phyloP scores from a whole-genome alignment of 176 grass and related monocot genomes.

The Carex myosuroides region DNA sequence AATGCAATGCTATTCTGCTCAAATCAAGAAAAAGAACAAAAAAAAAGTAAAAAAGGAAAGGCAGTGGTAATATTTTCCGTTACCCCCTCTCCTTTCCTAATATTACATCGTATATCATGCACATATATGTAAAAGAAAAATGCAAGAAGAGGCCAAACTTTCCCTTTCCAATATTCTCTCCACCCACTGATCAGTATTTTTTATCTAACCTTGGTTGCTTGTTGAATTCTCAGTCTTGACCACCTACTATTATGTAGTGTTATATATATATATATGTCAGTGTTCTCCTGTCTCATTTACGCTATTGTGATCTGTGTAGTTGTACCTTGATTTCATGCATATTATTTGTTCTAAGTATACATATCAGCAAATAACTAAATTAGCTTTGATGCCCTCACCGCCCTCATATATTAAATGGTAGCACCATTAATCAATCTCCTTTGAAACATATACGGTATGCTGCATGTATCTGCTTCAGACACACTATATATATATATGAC shows the following conservation, averaged over 20 bases:
- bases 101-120: not conserved
- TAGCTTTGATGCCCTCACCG: not conserved
- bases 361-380: not conserved
- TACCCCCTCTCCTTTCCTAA: not conserved
- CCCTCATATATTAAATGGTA: not conserved
- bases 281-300: not conserved
- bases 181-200: not conserved
- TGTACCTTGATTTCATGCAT: not conserved
- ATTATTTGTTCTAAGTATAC: not conserved
- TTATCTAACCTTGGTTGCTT: conserved; percentile 15
- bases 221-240: conserved; percentile 12
- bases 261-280: not conserved
- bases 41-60: not conserved
- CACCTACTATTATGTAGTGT: conserved; percentile 1
- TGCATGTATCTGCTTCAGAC: not conserved
- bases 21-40: not conserved
- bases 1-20: not conserved
- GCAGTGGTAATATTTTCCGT: not conserved
- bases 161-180: conserved; percentile 21
- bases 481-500: not conserved
- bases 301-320: not conserved
- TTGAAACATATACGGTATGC: not conserved
- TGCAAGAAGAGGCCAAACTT: conserved; percentile 22
- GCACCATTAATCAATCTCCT: not conserved
- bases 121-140: conserved; percentile 13